Evolutionary conservation across 1,284 basidiomycete species (phyloP).

Genomic region (Sanghuangporus baumii): DNA sequence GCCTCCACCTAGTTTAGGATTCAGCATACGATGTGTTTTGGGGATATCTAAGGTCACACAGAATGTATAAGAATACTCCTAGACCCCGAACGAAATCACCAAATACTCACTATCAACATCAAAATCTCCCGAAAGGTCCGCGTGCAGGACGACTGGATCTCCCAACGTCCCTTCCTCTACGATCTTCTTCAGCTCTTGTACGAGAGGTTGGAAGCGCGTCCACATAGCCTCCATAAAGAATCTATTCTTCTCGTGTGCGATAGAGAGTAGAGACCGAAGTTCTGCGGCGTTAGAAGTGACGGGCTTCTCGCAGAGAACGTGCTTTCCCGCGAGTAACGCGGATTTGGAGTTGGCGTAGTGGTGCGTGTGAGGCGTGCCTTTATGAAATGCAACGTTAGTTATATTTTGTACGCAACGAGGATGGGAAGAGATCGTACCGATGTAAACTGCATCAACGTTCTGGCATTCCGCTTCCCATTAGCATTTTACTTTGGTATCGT

Average conservation of each 20-base stretch:
- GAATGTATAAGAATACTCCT: neutral
- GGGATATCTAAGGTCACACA: slow-evolving; percentile 48
- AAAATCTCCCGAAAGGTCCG: slow-evolving; percentile 73
- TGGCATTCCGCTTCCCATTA: slow-evolving; percentile 25
- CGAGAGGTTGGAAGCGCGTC: slow-evolving; percentile 75
- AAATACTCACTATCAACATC: slow-evolving; percentile 57
- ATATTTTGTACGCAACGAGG: neutral
- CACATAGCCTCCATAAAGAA: slow-evolving; percentile 90
- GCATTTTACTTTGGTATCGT: neutral
- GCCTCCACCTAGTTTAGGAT: slow-evolving; percentile 80
- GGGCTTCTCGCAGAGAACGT: slow-evolving; percentile 85
- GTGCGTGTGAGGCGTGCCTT: slow-evolving; percentile 81
- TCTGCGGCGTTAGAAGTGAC: slow-evolving; percentile 64
- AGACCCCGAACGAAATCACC: neutral
- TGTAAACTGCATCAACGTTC: slow-evolving; percentile 78
- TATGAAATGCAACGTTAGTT: slow-evolving; percentile 7
- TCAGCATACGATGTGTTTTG: slow-evolving; percentile 68
- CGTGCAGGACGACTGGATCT: slow-evolving; percentile 55
- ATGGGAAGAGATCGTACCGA: slow-evolving; percentile 41
- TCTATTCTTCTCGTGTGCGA: slow-evolving; percentile 71
- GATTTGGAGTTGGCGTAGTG: slow-evolving; percentile 79
- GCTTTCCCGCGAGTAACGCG: slow-evolving; percentile 75
- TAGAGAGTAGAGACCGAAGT: slow-evolving; percentile 56
- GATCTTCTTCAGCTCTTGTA: slow-evolving; percentile 58
- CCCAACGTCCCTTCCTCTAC: slow-evolving; percentile 59